phyloP scores from a whole-genome alignment of 805 yeast species.

The Priceomyces castillae region DNA sequence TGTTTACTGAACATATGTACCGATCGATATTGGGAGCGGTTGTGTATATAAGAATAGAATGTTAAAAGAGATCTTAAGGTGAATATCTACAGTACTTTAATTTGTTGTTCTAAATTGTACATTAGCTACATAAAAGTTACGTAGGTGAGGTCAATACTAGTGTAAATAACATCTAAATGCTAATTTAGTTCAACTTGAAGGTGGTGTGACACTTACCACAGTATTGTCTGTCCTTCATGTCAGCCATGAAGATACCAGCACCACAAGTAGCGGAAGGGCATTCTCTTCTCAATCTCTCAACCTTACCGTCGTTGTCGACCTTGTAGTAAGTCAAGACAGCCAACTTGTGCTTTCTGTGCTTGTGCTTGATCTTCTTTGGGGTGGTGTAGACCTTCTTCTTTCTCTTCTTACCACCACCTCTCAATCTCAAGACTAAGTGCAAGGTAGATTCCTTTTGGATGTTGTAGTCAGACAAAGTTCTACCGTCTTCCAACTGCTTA shows the following conservation, averaged over 20 bases:
- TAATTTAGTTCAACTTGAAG: conserved; percentile 49
- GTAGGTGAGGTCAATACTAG: not conserved
- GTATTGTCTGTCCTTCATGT: conserved; percentile 98
- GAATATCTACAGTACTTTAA: too few relatives aligned
- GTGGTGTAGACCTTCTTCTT: conserved; percentile 99
- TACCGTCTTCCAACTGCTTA: conserved; percentile 99
- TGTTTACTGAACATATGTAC: too few relatives aligned
- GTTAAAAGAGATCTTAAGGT: too few relatives aligned
- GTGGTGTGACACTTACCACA: conserved; percentile 99
- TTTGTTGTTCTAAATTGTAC: conserved; percentile 1
- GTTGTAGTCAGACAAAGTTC: conserved; percentile 99
- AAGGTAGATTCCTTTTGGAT: conserved; percentile 99
- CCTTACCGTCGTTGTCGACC: conserved; percentile 98
- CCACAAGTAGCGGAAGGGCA: conserved; percentile 93
- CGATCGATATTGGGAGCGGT: too few relatives aligned
- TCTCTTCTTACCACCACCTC: conserved; percentile 99
- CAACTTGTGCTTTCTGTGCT: conserved; percentile 98
- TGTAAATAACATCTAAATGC: conserved; percentile 1
- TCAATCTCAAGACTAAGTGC: conserved; percentile 92
- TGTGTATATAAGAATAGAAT: too few relatives aligned
- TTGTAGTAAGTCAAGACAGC: conserved; percentile 99
- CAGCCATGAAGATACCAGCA: conserved; percentile 99
- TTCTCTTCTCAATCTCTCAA: conserved; percentile 98
- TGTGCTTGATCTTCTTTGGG: conserved; percentile 99
- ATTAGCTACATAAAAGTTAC: not conserved